Evolutionary conservation across 805 yeast species (phyloP), one percentile per base, ranked within the genome.

Genomic region (Yarrowia sp.): DNA sequence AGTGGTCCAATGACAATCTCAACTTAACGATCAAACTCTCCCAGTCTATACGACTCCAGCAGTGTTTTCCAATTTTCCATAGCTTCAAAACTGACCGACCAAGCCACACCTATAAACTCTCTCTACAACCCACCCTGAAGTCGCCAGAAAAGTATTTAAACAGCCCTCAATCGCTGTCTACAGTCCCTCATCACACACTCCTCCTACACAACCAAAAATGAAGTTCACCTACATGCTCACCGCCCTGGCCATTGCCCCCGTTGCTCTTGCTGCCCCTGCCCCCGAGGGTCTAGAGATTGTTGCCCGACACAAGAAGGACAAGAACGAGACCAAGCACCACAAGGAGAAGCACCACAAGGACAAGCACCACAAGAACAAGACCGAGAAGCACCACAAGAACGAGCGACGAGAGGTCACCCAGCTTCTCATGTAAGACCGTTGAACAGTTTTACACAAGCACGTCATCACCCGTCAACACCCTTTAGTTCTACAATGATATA

Each of bases 321-420:
- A 56, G 48, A 56, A 56, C 40, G 63, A 56, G 63, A 56, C 63
- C 38, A 55, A 55, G 61, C 61, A 55, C 61, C 61, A 55, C 61
- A 41, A 55, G 61, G 63, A 56, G 11, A 56, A 56, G 48, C 61
- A 55, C 61, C 61, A 55, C 61, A 56, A 50, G 56, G 56, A 50
- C 3, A 50, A 56, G 63, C 63, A 56, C 40, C 10, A 38, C 36
- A 48, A 22, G 36, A 26, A 56, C 40, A 56, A 55, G 61, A 41
- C 61, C 22, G 61, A 55, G 48, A 55, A 56, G 63, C 48, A 56
- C 40, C 38, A 56, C n/a, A 56, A 56, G 63, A 26, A 42, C 38
- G n/a, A 41, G 46, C 40, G 36, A 22, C 61, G 63, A 26, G 63
- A 56, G 48, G 40, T 56, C 40, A 56, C 63, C 36, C 38, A 56